A percentile compares a stretch with the other conserved stretches of the same genome.
These are phyloP conservation scores for Cornus kousa DNA, from an alignment of 148 eudicot genomes.

Conservation along the genomic window DNA sequence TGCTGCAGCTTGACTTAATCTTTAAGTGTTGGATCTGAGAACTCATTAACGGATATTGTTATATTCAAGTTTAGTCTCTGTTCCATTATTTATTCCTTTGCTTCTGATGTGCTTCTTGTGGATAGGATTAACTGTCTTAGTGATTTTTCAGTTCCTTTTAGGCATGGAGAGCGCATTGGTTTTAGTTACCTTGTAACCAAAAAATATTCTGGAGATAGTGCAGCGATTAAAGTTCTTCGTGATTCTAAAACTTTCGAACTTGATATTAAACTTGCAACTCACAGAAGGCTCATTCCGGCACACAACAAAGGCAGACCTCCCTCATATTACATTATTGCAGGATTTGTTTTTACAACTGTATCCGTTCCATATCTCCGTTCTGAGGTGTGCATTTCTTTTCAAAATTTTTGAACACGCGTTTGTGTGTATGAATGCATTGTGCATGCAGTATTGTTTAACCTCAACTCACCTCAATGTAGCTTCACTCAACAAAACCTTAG, in stretches of 20 bases:
- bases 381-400: constrained; percentile 48
- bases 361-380: constrained; percentile 96
- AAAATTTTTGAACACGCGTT: neutral
- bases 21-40: neutral
- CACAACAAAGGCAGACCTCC: constrained; percentile 90
- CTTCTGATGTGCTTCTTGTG: neutral
- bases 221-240: constrained; percentile 71
- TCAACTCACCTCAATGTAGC: neutral
- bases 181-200: constrained; percentile 89
- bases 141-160: constrained; percentile 70
- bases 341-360: constrained; percentile 78
- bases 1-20: neutral
- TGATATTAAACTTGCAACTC: constrained; percentile 57
- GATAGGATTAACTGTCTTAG: constrained; percentile 1
- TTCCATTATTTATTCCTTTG: neutral
- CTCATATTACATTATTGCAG: constrained; percentile 86
- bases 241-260: constrained; percentile 48
- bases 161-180: constrained; percentile 97
- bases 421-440: neutral
- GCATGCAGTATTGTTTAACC: neutral
- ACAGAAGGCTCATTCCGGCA: constrained; percentile 68
- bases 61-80: neutral
- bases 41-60: neutral
- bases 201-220: constrained; percentile 83
- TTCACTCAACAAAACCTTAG: neutral